Percentiles rank a stretch among this genome's conserved stretches.
Conservation (phyloP, 352 stramenopile genomes). For the Phytophthora capsici region DNA sequence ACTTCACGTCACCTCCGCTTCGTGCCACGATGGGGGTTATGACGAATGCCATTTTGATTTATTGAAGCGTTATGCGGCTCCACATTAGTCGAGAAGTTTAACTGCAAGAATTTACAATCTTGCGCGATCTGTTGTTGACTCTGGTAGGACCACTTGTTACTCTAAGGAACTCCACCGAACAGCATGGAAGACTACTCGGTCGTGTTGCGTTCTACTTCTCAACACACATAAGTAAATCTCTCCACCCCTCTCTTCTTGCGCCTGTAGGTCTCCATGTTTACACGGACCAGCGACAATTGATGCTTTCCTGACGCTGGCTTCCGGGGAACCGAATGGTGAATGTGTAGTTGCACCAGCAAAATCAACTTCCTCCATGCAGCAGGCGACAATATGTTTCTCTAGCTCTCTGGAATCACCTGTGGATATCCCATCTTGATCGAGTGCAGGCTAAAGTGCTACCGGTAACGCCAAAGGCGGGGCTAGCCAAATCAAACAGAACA, state of each 20-base stretch:
- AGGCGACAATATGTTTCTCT: neutral
- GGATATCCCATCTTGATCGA: slow-evolving; percentile 2
- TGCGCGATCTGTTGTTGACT: no score
- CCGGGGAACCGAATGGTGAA: slow-evolving; percentile 12
- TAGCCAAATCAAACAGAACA: slow-evolving; percentile 1
- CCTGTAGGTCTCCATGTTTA: slow-evolving; percentile 2
- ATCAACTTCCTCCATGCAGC: neutral
- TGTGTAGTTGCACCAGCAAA: neutral
- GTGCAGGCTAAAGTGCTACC: slow-evolving; percentile 9
- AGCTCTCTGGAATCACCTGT: slow-evolving; percentile 22
- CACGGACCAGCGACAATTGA: neutral
- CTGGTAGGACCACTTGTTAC: neutral
- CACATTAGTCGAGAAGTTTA: no score
- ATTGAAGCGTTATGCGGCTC: neutral
- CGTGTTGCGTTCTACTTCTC: slow-evolving; percentile 2
- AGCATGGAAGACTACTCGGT: neutral
- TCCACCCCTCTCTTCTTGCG: neutral
- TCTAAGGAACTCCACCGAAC: slow-evolving; percentile 8
- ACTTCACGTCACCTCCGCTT: slow-evolving; percentile 12
- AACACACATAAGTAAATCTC: neutral
- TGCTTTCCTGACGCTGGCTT: neutral
- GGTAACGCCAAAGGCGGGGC: neutral
- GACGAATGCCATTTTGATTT: neutral
- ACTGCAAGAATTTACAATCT: no score
- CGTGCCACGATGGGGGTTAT: slow-evolving; percentile 9